Percentiles rank a stretch among this genome's conserved stretches.
Conservation (phyloP, 2,329 filamentous ascomycete species). For the Neoscytalidium dimidiatum region DNA sequence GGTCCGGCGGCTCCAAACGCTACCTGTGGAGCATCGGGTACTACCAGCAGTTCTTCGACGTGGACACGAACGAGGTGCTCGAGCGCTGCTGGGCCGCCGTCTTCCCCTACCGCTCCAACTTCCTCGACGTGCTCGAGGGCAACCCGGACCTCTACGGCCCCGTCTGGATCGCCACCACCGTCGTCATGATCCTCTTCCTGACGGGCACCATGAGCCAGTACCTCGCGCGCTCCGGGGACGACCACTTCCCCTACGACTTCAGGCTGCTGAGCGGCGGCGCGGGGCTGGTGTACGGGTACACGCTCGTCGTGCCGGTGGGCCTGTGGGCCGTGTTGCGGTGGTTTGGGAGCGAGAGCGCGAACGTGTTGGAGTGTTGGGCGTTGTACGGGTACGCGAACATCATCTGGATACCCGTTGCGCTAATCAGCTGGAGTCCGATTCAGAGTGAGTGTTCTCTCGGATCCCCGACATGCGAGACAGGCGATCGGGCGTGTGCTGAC, state of each 20-base stretch:
- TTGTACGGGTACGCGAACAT: constrained; percentile 96
- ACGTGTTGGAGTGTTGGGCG: constrained; percentile 92
- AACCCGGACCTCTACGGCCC: constrained; percentile 97
- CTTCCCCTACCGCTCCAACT: constrained; percentile 83
- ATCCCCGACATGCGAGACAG: background rate
- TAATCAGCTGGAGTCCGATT: constrained; percentile 87
- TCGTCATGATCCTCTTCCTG: constrained; percentile 91
- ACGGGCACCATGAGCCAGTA: constrained; percentile 95
- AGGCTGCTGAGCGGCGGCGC: constrained; percentile 82
- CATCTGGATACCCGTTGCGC: constrained; percentile 93
- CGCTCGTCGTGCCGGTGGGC: constrained; percentile 72
- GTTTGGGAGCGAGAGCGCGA: constrained; percentile 92
- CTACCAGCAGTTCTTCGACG: constrained; percentile 98
- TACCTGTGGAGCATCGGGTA: constrained; percentile 91
- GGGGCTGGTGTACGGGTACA: constrained; percentile 94
- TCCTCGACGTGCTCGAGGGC: constrained; percentile 94
- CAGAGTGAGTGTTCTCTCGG: constrained; percentile 49
- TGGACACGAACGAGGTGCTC: constrained; percentile 88
- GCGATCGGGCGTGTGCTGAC: background rate
- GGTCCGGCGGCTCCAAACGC: constrained; percentile 60
- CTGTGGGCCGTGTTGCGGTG: constrained; percentile 89
- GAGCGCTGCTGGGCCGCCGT: constrained; percentile 85
- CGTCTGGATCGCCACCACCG: constrained; percentile 98
- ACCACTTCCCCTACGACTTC: constrained; percentile 90
- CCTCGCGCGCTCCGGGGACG: constrained; percentile 65